Percentiles rank a stretch among this genome's conserved stretches.
phyloP scores from a whole-genome alignment of 2,329 filamentous ascomycete genomes.

The Decorospora gaudefroyi region DNA sequence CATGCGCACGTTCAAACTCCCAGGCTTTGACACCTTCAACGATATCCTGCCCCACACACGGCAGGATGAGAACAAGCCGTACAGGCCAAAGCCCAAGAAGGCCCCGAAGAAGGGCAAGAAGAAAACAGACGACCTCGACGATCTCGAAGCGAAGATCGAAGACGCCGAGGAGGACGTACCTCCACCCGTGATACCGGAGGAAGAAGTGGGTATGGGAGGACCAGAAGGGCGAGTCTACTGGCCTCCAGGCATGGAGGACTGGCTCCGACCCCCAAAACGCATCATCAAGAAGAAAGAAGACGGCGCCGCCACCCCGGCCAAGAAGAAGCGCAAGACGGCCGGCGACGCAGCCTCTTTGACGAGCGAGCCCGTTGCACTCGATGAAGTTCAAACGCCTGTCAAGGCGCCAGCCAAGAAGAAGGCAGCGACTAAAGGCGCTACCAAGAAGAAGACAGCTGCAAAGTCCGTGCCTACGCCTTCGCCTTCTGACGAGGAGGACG shows the following conservation, averaged over 20 bases:
- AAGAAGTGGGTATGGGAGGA: constrained; percentile 85
- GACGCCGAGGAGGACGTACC: constrained; percentile 45
- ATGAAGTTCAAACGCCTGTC: constrained; percentile 42
- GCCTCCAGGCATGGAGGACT: constrained; percentile 88
- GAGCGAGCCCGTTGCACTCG: constrained; percentile 37
- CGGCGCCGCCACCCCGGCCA: constrained; percentile 34
- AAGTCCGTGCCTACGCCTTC: constrained; percentile 52
- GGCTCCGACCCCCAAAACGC: constrained; percentile 80
- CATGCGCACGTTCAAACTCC: constrained; percentile 84
- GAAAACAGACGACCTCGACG: constrained; percentile 46
- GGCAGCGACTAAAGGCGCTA: constrained; percentile 27
- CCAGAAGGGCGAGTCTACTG: constrained; percentile 82
- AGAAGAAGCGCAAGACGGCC: constrained; percentile 40
- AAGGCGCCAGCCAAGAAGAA: constrained; percentile 49
- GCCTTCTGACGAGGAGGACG: constrained; percentile 46
- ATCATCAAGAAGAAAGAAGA: constrained; percentile 62
- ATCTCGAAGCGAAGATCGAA: constrained; percentile 50
- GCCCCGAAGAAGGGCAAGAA: constrained; percentile 53
- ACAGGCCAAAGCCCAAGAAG: constrained; percentile 49
- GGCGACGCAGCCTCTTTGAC: constrained; percentile 31
- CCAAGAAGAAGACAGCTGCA: constrained; percentile 39
- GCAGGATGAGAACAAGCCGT: constrained; percentile 70
- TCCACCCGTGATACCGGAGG: constrained; percentile 58
- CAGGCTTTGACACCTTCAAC: constrained; percentile 75
- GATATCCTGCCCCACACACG: constrained; percentile 78